Evolutionary conservation across 352 stramenopile genomes (phyloP).

Genomic region (Pythium sukuiense): DNA sequence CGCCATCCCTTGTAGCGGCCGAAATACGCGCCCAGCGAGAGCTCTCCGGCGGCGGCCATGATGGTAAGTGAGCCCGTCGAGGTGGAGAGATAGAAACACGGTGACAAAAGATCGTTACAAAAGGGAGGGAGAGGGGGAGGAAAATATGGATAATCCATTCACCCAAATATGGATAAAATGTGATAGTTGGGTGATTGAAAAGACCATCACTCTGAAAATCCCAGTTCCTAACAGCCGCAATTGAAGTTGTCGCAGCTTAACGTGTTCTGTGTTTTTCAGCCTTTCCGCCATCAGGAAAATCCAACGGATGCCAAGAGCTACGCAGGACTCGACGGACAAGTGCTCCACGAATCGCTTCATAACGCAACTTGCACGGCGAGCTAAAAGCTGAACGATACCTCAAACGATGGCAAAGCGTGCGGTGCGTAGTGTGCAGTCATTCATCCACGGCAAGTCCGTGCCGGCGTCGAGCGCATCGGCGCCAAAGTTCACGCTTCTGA

Average conservation of each 20-base stretch:
- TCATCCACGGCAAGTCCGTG: slow-evolving; percentile 73
- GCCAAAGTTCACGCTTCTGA: slow-evolving; percentile 53
- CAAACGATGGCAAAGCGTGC: slow-evolving; percentile 15
- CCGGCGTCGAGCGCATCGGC: slow-evolving; percentile 15
- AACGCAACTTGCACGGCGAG: not conserved
- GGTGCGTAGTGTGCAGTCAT: slow-evolving; percentile 50
- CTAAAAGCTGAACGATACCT: not conserved
- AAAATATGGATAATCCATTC: slow-evolving; percentile 6
- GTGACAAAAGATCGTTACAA: not conserved
- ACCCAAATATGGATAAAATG: not conserved
- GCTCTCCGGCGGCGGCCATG: slow-evolving; percentile 19
- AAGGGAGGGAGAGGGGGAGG: too few relatives aligned
- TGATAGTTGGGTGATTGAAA: not conserved
- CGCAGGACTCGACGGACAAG: not conserved
- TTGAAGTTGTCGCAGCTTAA: slow-evolving; percentile 9
- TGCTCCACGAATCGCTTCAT: slow-evolving; percentile 1
- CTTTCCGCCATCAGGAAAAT: not conserved
- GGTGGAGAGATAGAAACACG: not conserved
- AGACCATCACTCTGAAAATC: slow-evolving; percentile 2
- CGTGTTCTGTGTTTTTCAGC: slow-evolving; percentile 9
- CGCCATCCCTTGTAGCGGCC: slow-evolving; percentile 60
- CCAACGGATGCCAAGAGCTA: not conserved
- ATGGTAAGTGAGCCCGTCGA: not conserved
- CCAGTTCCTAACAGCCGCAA: slow-evolving; percentile 1
- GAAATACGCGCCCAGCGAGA: slow-evolving; percentile 51